These are phyloP conservation scores for Blastobotrys persicus DNA, from an alignment of 1,139 yeast species.

Conservation along the genomic window DNA sequence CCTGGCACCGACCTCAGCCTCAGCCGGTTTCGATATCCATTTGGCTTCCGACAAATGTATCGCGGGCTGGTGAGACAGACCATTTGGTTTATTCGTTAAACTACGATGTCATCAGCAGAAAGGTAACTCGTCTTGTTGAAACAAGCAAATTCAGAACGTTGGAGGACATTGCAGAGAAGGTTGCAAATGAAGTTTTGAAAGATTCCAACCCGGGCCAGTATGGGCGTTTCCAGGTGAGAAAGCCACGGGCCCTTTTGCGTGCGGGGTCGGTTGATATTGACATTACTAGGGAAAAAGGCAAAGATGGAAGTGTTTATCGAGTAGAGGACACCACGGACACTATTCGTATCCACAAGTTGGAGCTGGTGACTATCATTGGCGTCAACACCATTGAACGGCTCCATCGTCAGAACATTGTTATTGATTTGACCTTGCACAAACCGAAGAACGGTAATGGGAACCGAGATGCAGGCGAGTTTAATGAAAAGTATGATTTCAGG, in stretches of 20 bases:
- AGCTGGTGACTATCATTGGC: conserved; percentile 76
- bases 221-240: conserved; percentile 46
- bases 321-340: conserved; percentile 38
- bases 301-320: conserved; percentile 41
- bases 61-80: conserved; percentile 68
- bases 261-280: conserved; percentile 51
- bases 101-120: conserved; percentile 78
- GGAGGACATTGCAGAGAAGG: conserved; percentile 57
- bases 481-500: conserved; percentile 33
- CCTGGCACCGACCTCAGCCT: conserved; percentile 67
- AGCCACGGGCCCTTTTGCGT: conserved; percentile 55
- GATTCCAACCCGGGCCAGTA: conserved; percentile 52
- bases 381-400: conserved; percentile 86
- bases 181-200: conserved; percentile 50
- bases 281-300: conserved; percentile 39
- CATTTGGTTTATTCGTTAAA: conserved; percentile 78
- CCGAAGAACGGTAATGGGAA: conserved; percentile 21
- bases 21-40: conserved; percentile 67
- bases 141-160: conserved; percentile 48
- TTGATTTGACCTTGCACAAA: conserved; percentile 50
- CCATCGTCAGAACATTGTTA: conserved; percentile 68
- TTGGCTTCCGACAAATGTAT: conserved; percentile 64
- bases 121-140: conserved; percentile 53
- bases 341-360: conserved; percentile 52
- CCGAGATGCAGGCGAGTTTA: conserved; percentile 29